These are phyloP conservation scores for Cutaneotrichosporon arboriforme DNA, from an alignment of 1,284 basidiomycete genomes.

Conservation along the genomic window DNA sequence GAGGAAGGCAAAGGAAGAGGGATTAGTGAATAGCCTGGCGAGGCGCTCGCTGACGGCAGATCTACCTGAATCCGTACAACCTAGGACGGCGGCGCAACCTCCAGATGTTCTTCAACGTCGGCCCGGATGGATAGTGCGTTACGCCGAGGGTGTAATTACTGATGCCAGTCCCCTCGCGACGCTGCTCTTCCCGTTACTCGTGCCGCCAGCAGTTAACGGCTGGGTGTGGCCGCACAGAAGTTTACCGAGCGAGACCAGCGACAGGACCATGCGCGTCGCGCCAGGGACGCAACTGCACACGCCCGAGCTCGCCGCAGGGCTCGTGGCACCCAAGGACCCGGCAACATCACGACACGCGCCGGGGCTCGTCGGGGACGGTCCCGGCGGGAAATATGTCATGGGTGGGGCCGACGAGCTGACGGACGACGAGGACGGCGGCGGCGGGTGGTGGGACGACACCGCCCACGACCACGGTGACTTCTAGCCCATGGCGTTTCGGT, in stretches of 20 bases:
- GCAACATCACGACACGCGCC: conserved; percentile 49
- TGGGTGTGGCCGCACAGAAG: conserved; percentile 54
- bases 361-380: conserved; percentile 51
- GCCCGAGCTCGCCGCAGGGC: conserved; percentile 32
- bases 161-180: conserved; percentile 61
- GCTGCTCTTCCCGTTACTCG: conserved; percentile 71
- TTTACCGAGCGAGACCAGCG: conserved; percentile 4
- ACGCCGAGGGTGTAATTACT: conserved; percentile 4
- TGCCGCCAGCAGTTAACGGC: conserved; percentile 80
- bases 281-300: conserved; percentile 15
- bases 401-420: conserved; percentile 27
- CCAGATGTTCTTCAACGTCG: conserved; percentile 81
- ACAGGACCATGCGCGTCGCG: not conserved
- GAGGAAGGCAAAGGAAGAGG: conserved; percentile 61
- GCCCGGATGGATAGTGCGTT: conserved; percentile 70
- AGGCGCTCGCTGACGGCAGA: conserved; percentile 45
- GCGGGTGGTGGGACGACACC: conserved; percentile 15
- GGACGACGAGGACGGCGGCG: conserved; percentile 21
- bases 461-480: too few relatives aligned
- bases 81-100: conserved; percentile 73
- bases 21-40: conserved; percentile 57
- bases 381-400: conserved; percentile 47
- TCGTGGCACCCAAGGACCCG: conserved; percentile 19
- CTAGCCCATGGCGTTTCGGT: too few relatives aligned
- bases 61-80: conserved; percentile 87